Evolutionary conservation across 164 flowering plant species (phyloP), one percentile per base, ranked within the genome.

Genomic region (Akebia trifoliata): DNA sequence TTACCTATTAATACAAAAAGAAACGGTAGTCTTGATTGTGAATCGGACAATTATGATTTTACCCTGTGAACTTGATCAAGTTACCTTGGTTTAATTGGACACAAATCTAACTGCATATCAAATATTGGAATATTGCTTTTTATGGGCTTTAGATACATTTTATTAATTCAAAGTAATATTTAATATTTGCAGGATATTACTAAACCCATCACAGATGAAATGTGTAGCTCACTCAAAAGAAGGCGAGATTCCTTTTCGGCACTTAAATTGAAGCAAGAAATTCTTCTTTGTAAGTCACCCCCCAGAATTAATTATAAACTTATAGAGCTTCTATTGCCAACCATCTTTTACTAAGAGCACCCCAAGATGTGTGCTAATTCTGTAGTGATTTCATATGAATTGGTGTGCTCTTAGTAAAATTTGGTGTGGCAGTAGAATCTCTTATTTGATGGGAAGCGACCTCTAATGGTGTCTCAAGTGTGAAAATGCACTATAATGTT

Each of bases 201-300:
- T 34, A 79, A 74, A 66, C 90, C 97, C 51, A 72, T 93, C 36
- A 69, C 77, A 26, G 95, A 90, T 72, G 89, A 87, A 61, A 64
- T 77, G 40, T 86, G 96, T 63, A 63, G 61, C 74, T 69, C 80
- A 53, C 82, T 90, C 31, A 76, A 77, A 73, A 73, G 77, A 62
- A 76, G 81, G 83, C 80, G 87, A 42, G 64, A 69, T 70, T 87
- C 81, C 34, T 86, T 87, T 68, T 78, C 83, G 40, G 94, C 90
- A 6, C 76, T 93, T 35, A 93, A 84, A 72, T 34, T 81, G 76
- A 90, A 83, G 77, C 96, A 86, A 70, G 99, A 93, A 71, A 76
- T 93, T 76, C 85, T 93, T 69, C 82, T 84, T 57, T 83, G 99
- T 90, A 79, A 78, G 97, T 74, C 42, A 35, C 58, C 46, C 42